phyloP scores from a whole-genome alignment of 139 green algal genomes.

The Closterium sp. region DNA sequence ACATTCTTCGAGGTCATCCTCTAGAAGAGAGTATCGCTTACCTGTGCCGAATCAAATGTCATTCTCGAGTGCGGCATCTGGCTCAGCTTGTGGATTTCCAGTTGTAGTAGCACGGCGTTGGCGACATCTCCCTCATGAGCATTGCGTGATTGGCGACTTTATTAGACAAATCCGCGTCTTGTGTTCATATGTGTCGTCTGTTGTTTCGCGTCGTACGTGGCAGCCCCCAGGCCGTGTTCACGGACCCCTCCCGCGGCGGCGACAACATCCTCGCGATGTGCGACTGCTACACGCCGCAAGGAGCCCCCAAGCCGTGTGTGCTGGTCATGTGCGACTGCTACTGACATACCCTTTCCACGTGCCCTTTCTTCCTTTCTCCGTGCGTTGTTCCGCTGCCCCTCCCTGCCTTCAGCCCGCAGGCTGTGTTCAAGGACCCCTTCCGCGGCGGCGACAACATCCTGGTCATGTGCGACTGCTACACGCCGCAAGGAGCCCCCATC shows the following conservation, averaged over 20 bases:
- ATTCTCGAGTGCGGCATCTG: too few species aligned
- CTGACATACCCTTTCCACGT: slow-evolving; percentile 65
- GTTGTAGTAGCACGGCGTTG: too few species aligned
- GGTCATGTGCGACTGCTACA: slow-evolving; percentile 93
- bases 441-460: slow-evolving; percentile 84
- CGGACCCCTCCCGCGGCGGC: slow-evolving; percentile 80
- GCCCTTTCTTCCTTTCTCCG: background rate
- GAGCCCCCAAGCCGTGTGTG: slow-evolving; percentile 58
- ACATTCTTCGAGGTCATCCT: too few species aligned
- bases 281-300: slow-evolving; percentile 68
- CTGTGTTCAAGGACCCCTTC: slow-evolving; percentile 74
- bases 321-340: slow-evolving; percentile 92
- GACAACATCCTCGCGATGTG: slow-evolving; percentile 88
- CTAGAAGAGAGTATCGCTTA: too few species aligned
- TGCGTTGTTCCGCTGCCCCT: background rate
- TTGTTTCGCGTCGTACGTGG: background rate
- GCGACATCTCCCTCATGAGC: too few species aligned
- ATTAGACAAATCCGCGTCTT: too few species aligned
- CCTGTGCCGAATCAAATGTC: too few species aligned
- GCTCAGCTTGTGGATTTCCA: too few species aligned
- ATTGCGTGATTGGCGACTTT: too few species aligned
- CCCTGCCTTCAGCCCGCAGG: slow-evolving; percentile 38
- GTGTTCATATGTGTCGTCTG: slow-evolving; percentile 12
- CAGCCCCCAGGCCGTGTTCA: slow-evolving; percentile 62
- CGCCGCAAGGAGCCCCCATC: slow-evolving; percentile 78